Evolutionary conservation across 371 early-diverging fungal species (phyloP).

Genomic region (Haplosporangium sp.): DNA sequence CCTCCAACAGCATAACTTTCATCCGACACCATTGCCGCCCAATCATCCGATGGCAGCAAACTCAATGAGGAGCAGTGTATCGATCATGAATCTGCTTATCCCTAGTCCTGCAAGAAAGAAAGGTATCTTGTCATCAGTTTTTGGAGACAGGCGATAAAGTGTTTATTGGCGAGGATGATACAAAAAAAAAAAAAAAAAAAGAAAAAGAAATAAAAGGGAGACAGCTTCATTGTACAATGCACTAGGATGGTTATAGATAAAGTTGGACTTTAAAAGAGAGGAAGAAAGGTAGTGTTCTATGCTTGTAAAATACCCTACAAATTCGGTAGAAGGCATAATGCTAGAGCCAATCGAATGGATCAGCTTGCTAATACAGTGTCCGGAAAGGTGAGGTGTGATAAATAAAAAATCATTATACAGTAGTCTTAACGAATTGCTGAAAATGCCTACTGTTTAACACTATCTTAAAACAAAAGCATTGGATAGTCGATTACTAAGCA

Average conservation of each 20-base stretch:
- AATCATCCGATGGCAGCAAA: constrained; percentile 11
- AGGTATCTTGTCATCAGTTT: constrained; percentile 22
- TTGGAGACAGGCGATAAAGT: neutral
- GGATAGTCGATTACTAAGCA: constrained; percentile 10
- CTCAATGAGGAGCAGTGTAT: constrained; percentile 23
- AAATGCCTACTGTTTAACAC: too few relatives aligned
- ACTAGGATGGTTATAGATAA: too few relatives aligned
- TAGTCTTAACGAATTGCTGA: too few relatives aligned
- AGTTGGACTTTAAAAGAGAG: neutral
- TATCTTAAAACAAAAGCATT: neutral
- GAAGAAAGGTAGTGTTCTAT: neutral
- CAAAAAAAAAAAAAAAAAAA: too few relatives aligned
- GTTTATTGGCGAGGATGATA: too few relatives aligned
- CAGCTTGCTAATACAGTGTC: constrained; percentile 14
- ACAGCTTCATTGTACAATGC: neutral
- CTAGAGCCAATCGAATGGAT: constrained; percentile 16
- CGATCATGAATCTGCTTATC: constrained; percentile 25
- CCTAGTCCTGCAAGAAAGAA: constrained; percentile 43
- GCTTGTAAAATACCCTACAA: neutral
- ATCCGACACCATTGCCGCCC: constrained; percentile 5
- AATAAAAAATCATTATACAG: neutral
- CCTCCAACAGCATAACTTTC: neutral
- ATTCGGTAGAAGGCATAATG: constrained; percentile 11
- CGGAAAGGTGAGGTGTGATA: constrained; percentile 23
- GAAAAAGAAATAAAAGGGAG: too few relatives aligned